These are phyloP conservation scores for Protomyces arabidopsidicola DNA, from an alignment of 1,139 yeast species.

Conservation along the genomic window DNA sequence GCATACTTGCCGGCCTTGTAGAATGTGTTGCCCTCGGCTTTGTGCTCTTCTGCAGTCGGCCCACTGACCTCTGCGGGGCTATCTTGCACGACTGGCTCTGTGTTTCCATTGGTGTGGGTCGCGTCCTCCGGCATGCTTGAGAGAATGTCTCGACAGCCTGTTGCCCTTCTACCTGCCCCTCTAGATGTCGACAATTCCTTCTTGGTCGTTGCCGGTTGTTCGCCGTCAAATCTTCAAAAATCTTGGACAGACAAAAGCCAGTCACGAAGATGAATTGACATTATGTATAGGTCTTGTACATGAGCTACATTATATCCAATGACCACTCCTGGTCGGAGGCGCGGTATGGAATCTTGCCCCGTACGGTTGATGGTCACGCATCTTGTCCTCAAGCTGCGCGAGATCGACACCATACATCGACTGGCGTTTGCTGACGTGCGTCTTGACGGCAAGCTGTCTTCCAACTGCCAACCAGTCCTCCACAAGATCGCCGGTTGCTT, in stretches of 20 bases:
- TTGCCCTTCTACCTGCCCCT: too few relatives aligned
- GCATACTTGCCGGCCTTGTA: conserved; percentile 42
- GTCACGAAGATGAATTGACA: neutral
- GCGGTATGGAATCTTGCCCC: neutral
- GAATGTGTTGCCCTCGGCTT: conserved; percentile 42
- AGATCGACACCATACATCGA: neutral
- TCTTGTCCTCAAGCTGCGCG: neutral
- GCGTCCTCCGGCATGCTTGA: neutral
- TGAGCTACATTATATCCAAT: neutral
- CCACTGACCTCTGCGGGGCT: neutral
- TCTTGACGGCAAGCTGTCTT: neutral
- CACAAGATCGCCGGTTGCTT: conserved; percentile 2
- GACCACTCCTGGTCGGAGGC: neutral
- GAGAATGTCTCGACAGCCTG: too few relatives aligned
- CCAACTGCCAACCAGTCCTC: conserved; percentile 22
- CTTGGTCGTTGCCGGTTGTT: too few relatives aligned
- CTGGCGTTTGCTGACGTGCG: neutral
- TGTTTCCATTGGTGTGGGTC: neutral
- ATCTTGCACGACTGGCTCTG: neutral
- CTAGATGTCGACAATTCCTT: too few relatives aligned
- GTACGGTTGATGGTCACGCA: neutral
- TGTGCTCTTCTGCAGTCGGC: conserved; percentile 37
- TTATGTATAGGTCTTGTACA: too few relatives aligned
- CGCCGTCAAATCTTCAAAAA: neutral
- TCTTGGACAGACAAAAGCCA: neutral